phyloP scores from a whole-genome alignment of 495 filamentous ascomycete species.

The Aspergillus coremiiformis region DNA sequence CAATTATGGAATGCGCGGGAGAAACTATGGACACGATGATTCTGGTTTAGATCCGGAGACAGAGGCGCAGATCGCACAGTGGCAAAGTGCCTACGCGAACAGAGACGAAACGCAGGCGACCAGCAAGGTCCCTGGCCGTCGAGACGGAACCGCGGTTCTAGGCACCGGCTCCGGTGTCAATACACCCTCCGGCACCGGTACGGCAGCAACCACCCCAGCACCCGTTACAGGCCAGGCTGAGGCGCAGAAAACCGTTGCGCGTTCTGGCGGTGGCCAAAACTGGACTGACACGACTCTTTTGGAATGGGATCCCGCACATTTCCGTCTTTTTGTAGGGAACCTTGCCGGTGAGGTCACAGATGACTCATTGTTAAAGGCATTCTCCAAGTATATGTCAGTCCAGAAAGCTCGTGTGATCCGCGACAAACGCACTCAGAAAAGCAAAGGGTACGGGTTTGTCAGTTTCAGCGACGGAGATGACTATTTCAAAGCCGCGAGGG shows the following conservation, averaged over 20 bases:
- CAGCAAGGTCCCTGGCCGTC: constrained; percentile 19
- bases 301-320: constrained; percentile 95
- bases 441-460: constrained; percentile 92
- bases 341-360: constrained; percentile 98
- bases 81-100: constrained; percentile 83
- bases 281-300: constrained; percentile 83
- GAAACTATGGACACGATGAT: constrained; percentile 37
- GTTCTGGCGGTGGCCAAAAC: constrained; percentile 78
- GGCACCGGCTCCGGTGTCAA: constrained; percentile 37
- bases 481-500: constrained; percentile 87
- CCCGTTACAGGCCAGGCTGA: constrained; percentile 38
- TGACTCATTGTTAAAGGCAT: constrained; percentile 89
- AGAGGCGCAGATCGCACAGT: constrained; percentile 90
- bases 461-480: constrained; percentile 93
- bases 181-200: constrained; percentile 32
- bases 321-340: constrained; percentile 92
- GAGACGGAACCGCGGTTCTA: constrained; percentile 9
- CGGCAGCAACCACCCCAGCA: constrained; percentile 18
- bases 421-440: constrained; percentile 92
- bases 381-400: constrained; percentile 77
- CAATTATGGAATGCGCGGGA: constrained; percentile 20
- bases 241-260: constrained; percentile 64
- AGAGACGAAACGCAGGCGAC: constrained; percentile 38
- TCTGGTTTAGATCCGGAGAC: constrained; percentile 70
- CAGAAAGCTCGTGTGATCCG: constrained; percentile 91